Base-by-base conservation (phyloP, 202 grass and related monocot genomes). In the Sporobolus alterniflorus region DNA sequence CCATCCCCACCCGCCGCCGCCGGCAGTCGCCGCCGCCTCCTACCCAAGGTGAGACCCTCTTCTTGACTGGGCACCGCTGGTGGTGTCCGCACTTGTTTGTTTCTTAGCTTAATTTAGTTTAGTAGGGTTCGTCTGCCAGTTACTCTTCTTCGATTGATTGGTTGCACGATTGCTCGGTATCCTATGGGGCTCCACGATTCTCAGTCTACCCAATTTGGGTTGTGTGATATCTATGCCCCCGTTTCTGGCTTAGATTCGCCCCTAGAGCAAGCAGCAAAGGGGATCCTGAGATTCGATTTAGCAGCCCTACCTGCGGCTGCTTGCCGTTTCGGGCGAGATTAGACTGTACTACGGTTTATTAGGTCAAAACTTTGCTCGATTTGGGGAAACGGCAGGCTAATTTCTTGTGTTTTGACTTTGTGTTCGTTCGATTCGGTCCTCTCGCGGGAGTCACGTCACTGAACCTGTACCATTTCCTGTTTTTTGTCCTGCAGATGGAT, bases 401-500 rank as follows among this genome's bases (percentile, higher is more conserved):
- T 11, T 32, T 8, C 12, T 55, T 71, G 61, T 17, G 24, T 46
- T n/a, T 43, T 66, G 24, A 54, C 59, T 55, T 21, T 48, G 36
- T 47, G 36, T 39, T 13, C 24, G 3, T 15, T 4, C n/a, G 32
- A 61, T 48, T 26, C 11, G 11, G 13, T 22, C 3, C 49, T 3
- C 4, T 18, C 65, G 16, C 36, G 10, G 40, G 76, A 7, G 31
- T 36, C 76, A 48, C 63, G 15, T 34, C 54, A 44, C 8, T 67
- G 6, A 57, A 36, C 20, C 0, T 0, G 0, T 16, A 18, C 14
- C 5, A 15, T 31, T 32, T 32, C 36, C 36, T 39, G 36, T 6
- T 3, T 22, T 11, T 8, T 69, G 1, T 50, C 32, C 2, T 54
- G 34, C 88, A 96, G 83, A 96, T 96, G 94, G 83, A 96, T 75